These are phyloP conservation scores for Stemphylium lycopersici DNA, from an alignment of 2,329 filamentous ascomycete species.

Conservation along the genomic window DNA sequence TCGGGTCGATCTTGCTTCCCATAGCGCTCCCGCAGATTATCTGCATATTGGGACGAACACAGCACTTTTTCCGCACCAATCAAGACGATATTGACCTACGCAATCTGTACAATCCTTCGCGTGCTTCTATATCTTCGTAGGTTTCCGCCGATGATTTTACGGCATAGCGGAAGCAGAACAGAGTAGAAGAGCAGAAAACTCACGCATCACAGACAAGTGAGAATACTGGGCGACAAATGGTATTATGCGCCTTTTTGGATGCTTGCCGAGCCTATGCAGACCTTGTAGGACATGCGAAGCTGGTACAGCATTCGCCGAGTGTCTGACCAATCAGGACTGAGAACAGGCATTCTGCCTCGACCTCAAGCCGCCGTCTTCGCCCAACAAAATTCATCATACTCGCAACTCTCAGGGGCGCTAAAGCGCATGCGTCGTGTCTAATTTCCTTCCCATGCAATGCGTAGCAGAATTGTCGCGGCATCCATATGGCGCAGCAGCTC, in stretches of 20 bases:
- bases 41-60: slow-evolving; percentile 32
- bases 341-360: slow-evolving; percentile 24
- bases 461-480: not conserved
- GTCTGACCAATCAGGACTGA: slow-evolving; percentile 32
- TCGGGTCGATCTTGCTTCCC: slow-evolving; percentile 29
- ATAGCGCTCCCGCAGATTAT: slow-evolving; percentile 39
- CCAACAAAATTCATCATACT: slow-evolving; percentile 28
- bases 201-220: not conserved
- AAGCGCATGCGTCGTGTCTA: slow-evolving; percentile 1
- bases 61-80: slow-evolving; percentile 29
- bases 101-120: slow-evolving; percentile 1
- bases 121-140: not conserved
- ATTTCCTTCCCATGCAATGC: not conserved
- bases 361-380: slow-evolving; percentile 36
- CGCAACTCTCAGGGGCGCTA: slow-evolving; percentile 25
- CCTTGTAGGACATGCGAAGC: slow-evolving; percentile 34
- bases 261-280: slow-evolving; percentile 24
- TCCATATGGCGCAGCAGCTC: not conserved
- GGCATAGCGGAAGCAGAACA: not conserved
- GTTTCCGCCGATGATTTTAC: not conserved
- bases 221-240: slow-evolving; percentile 6
- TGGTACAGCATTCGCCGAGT: slow-evolving; percentile 25
- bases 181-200: not conserved
- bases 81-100: not conserved
- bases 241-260: slow-evolving; percentile 21